Conservation (phyloP, 257 asterid species). For the Ophiorrhiza pumila region DNA sequence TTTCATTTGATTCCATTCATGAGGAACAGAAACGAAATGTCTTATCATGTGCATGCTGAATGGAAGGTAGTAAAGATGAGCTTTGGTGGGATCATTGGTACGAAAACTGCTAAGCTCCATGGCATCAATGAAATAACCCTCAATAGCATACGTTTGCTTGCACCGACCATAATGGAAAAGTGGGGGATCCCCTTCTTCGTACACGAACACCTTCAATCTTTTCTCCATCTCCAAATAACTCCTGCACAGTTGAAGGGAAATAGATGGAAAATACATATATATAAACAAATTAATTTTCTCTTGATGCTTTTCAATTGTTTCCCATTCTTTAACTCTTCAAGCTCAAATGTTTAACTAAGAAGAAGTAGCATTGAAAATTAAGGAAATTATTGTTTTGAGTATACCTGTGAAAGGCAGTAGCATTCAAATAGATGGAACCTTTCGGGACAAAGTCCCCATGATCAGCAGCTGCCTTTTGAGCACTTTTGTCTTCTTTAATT, state of each 20-base stretch:
- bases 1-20: constrained; percentile 49
- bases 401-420: constrained; percentile 53
- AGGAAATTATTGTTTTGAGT: too few species aligned
- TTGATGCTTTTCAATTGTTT: too few species aligned
- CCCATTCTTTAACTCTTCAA: too few species aligned
- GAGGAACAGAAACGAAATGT: constrained; percentile 37
- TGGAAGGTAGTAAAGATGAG: constrained; percentile 62
- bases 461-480: too few species aligned
- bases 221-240: constrained; percentile 73
- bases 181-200: constrained; percentile 77
- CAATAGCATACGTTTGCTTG: constrained; percentile 54
- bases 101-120: constrained; percentile 50
- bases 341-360: too few species aligned
- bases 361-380: too few species aligned
- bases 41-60: constrained; percentile 58
- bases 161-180: constrained; percentile 69
- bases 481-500: constrained; percentile 28
- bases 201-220: constrained; percentile 48
- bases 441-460: constrained; percentile 47
- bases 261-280: too few species aligned
- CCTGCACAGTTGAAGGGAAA: constrained; percentile 24
- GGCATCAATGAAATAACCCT: constrained; percentile 54
- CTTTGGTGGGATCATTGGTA: constrained; percentile 47
- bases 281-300: too few species aligned
- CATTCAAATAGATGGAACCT: constrained; percentile 63